Base-by-base conservation (phyloP, 73 alveolate species). In the Halteria grandinella region DNA sequence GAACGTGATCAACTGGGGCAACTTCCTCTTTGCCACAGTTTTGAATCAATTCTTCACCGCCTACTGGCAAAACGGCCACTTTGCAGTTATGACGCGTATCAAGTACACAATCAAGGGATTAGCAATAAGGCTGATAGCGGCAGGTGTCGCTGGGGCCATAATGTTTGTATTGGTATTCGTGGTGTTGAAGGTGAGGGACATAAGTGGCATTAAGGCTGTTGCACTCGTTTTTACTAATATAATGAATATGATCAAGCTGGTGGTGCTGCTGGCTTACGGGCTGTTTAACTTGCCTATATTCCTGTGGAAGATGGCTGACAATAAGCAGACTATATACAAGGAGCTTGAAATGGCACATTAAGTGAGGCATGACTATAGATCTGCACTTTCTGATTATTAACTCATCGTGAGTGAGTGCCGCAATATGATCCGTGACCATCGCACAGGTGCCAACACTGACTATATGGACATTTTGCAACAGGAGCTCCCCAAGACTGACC, bases 41-140 rank as follows among this genome's bases (percentile, higher is more conserved):
- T 17, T 72, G 10, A 57, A 62, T 44, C 57, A 71, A 47, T 82
- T 70, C 53, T 72, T 71, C 70, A 20, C 47, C 21, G 58, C 48
- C 41, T 82, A 58, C 70, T 82, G 91, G 91, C 20, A 58, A 32
- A 71, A 70, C 27, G 91, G 91, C 33, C 86, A 72, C 37, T 82
- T 71, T 49, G 15, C 86, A 5, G 3, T 55, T 25, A 18, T 53
- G 40, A 50, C 72, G 24, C 32, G 71, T 14, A 47, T 39, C 32
- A 64, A 50, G 21, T 45, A 36, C 14, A 62, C 82, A 2, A 40
- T 82, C 23, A 82, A 71, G 39, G 66, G 25, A 45, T 27, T 25
- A 6, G 21, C 53, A 17, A 24, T 34, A 28, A 2, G 10, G 25
- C 3, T 21, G 21, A 7, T 36, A 5, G 47, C 69, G 4, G 55